These are phyloP conservation scores for Cryptococcus neoformans DNA, from an alignment of 1,284 basidiomycete genomes.

Conservation along the genomic window DNA sequence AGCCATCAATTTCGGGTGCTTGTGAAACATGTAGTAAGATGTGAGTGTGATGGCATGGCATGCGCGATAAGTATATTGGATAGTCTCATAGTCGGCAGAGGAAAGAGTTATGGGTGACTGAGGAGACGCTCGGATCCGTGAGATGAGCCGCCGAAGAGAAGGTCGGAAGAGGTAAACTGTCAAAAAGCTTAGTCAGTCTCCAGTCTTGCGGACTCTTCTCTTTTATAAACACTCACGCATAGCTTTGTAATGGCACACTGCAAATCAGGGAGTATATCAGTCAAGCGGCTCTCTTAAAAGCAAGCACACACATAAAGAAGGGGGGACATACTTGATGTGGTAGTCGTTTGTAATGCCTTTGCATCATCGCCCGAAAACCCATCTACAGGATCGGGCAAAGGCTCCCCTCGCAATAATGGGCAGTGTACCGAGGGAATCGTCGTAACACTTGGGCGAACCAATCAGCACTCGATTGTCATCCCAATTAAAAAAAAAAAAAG, in stretches of 20 bases:
- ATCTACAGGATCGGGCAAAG: conserved; percentile 17
- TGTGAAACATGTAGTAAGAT: conserved; percentile 32
- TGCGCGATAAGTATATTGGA: conserved; percentile 30
- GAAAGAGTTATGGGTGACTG: conserved; percentile 16
- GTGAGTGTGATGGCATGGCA: conserved; percentile 30
- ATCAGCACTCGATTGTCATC: conserved; percentile 1
- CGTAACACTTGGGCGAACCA: conserved; percentile 9
- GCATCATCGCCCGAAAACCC: conserved; percentile 19
- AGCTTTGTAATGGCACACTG: conserved; percentile 39
- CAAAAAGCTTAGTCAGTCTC: too few relatives aligned
- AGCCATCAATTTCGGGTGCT: conserved; percentile 34
- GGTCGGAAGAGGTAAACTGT: conserved; percentile 39
- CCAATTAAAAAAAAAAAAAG: too few relatives aligned
- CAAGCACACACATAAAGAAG: conserved; percentile 3
- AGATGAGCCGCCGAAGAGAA: conserved; percentile 33
- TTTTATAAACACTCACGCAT: conserved; percentile 12
- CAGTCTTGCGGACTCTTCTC: too few relatives aligned
- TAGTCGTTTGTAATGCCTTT: conserved; percentile 15
- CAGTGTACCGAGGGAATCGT: conserved; percentile 28
- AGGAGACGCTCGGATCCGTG: conserved; percentile 20
- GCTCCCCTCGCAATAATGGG: conserved; percentile 25
- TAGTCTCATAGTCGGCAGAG: conserved; percentile 24
- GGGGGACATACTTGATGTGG: conserved; percentile 14
- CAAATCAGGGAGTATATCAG: conserved; percentile 11
- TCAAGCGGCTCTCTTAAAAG: background rate